Evolutionary conservation across 139 green algal genomes (phyloP).

Genomic region (Chlamydomonas applanata): DNA sequence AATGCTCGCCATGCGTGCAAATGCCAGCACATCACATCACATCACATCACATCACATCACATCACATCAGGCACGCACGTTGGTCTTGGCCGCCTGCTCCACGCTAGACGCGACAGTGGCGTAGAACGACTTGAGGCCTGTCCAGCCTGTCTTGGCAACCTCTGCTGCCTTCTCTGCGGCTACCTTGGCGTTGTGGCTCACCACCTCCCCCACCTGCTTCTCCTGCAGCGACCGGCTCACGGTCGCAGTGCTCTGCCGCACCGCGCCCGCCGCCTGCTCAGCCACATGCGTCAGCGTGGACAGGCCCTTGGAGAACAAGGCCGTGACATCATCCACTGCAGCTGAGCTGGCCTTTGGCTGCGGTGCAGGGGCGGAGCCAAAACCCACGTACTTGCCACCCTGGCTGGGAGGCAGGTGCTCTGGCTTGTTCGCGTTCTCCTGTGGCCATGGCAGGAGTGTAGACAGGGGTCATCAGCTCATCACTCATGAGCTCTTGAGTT

Average conservation of each 20-base stretch:
- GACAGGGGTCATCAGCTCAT: no score
- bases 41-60: no score
- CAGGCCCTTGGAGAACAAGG: constrained; percentile 66
- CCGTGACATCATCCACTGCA: constrained; percentile 52
- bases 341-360: neutral
- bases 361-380: constrained; percentile 78
- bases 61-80: no score
- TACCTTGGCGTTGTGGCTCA: constrained; percentile 38
- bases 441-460: no score
- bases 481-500: no score
- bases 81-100: constrained; percentile 45
- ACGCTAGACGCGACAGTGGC: constrained; percentile 49
- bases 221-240: constrained; percentile 42
- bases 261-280: constrained; percentile 19
- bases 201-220: constrained; percentile 48
- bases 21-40: no score
- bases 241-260: constrained; percentile 19
- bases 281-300: constrained; percentile 27
- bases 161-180: constrained; percentile 34
- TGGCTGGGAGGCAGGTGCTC: constrained; percentile 86
- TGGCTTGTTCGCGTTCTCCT: constrained; percentile 81
- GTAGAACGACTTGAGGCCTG: constrained; percentile 48
- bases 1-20: no score
- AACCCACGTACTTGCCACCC: constrained; percentile 98
- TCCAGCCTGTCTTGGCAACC: constrained; percentile 46